Conservation (phyloP, 2,329 filamentous ascomycete species). For the Colletotrichum sp. region DNA sequence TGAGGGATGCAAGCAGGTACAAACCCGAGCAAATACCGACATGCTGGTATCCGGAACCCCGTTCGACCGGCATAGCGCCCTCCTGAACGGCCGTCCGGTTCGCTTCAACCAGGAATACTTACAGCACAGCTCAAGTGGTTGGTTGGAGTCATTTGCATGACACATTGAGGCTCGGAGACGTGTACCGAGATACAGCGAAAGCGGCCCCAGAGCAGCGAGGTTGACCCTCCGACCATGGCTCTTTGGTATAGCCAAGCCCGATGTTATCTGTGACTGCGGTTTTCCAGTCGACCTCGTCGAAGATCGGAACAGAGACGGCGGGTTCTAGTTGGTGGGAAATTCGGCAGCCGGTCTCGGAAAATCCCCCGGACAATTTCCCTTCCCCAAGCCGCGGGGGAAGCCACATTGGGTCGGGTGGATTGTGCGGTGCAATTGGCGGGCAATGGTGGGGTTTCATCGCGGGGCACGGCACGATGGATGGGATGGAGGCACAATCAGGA, state of each 20-base stretch:
- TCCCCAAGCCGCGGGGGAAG: conserved; percentile 6
- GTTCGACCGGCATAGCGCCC: neutral
- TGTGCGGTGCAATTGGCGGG: conserved; percentile 16
- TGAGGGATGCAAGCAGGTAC: neutral
- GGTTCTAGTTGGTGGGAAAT: conserved; percentile 40
- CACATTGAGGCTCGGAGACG: conserved; percentile 1
- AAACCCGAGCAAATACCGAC: conserved; percentile 19
- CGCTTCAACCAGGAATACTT: neutral
- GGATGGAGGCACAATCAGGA: neutral
- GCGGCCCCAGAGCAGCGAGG: neutral
- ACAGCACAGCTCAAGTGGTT: neutral
- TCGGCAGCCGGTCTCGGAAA: conserved; percentile 28
- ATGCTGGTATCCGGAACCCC: neutral
- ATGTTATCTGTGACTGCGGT: conserved; percentile 1
- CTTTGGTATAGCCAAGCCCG: neutral
- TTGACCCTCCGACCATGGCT: neutral
- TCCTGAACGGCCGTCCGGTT: neutral
- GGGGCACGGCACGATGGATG: conserved; percentile 23
- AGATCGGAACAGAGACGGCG: neutral
- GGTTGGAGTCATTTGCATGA: neutral
- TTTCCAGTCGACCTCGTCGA: neutral
- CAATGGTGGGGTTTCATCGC: conserved; percentile 21
- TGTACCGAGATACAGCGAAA: conserved; percentile 16
- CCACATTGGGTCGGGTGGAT: neutral
- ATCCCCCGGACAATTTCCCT: conserved; percentile 21